Base-by-base conservation (phyloP, 108 stramenopile genomes). In the Asterionellopsis glacialis region DNA sequence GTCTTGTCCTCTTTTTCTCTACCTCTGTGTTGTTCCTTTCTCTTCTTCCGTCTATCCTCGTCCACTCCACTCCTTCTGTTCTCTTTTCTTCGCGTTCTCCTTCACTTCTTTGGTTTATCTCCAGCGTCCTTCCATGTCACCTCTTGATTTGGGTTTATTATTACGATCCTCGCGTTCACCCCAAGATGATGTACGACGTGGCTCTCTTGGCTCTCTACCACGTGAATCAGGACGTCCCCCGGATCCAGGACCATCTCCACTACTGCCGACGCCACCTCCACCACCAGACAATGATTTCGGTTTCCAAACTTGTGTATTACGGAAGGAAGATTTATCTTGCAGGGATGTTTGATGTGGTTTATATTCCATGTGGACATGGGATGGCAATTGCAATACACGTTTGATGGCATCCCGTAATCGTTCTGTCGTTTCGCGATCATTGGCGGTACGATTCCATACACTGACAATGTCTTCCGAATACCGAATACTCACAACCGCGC, bases 391-490 rank as follows among this genome's bases (percentile, higher is more conserved):
- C 52, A 96, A 64, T 26, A 93, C 61, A 57, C 81, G 81, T 64
- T 88, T 93, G 52, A 95, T 81, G 14, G 75, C 83, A 45, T 95
- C 93, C 38, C 91, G 74, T 23, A 98, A 81, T 41, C 80, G 75
- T 13, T 86, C 83, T 33, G 76, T 73, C 28, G 89, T 61, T 26
- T 91, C 87, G 19, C 75, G 59, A 67, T 96, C 92, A 16, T 64
- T 65, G 45, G 93, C 75, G 24, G 81, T 88, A 19, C 68, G 67
- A 66, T 95, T 98, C 97, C 97, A 98, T 13, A 98, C 75, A 49
- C 91, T 86, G 43, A 98, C 70, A 65, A 97, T 91, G 73, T 98
- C 97, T 79, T 98, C 97, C 55, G 75, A 68, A 63, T 88, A 82
- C 15, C 96, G 92, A 45, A 96, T 83, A 39, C 87, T 90, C 9